A percentile compares a stretch with the other conserved stretches of the same genome.
Evolutionary conservation across 352 stramenopile species (phyloP).

Genomic region (Phytophthora uliginosa): DNA sequence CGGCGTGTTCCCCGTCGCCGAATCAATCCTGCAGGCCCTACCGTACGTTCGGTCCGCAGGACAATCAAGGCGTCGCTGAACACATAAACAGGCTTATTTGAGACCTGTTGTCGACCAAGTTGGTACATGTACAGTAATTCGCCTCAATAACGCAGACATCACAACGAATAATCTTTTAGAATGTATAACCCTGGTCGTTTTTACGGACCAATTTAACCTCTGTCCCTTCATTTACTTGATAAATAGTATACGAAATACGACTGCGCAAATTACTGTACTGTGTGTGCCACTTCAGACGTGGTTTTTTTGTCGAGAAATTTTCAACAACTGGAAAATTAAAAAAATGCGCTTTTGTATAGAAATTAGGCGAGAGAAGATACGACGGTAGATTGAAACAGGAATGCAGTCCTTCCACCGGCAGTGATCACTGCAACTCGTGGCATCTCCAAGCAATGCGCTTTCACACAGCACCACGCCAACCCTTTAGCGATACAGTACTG

Average conservation of each 20-base stretch:
- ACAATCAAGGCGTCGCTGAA: background rate
- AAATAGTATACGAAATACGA: too few relatives aligned
- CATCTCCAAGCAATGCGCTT: background rate
- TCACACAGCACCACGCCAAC: background rate
- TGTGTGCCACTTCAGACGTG: background rate
- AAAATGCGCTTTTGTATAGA: background rate
- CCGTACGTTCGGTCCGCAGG: background rate
- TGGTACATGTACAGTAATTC: too few relatives aligned
- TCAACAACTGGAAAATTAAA: background rate
- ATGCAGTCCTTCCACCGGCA: too few relatives aligned
- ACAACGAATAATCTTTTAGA: too few relatives aligned
- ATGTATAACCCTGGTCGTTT: too few relatives aligned
- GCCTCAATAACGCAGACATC: too few relatives aligned
- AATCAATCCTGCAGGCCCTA: too few relatives aligned
- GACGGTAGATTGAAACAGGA: background rate
- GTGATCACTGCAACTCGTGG: background rate
- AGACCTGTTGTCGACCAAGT: background rate
- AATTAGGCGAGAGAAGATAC: background rate
- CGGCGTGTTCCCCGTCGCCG: background rate
- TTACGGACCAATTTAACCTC: too few relatives aligned
- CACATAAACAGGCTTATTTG: background rate
- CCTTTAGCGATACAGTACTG: background rate
- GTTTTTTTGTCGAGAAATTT: background rate
- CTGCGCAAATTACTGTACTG: too few relatives aligned
- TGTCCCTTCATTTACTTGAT: too few relatives aligned